Evolutionary conservation across 2,329 filamentous ascomycete species (phyloP), one percentile per base, ranked within the genome.

Genomic region (Fusarium anthophilum): DNA sequence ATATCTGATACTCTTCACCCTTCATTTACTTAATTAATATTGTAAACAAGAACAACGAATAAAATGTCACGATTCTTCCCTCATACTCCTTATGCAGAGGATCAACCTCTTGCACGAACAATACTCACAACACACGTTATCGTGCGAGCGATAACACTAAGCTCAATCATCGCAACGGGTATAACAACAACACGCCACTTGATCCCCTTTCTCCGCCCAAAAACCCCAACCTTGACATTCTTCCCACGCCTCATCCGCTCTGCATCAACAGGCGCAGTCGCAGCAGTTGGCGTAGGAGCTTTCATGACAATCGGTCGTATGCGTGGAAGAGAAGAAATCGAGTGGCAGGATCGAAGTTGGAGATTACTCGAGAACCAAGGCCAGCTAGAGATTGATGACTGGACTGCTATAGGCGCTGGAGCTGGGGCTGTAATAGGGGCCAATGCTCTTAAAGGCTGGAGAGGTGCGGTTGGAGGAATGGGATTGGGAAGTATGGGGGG

Each of bases 341-440:
- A 92, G 80, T 92, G 90, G 90, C 81, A 87, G 76, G 90, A 92
- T 77, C 84, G 91, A 24, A 86, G 86, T 63, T 92, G 90, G 90
- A 83, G 91, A 37, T 77, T 93, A 56, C 74, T 91, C 48, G 88
- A 88, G 80, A 92, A 88, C 71, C 79, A 81, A 45, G 86, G 88
- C 0, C 90, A 93, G 82, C 77, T 88, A 2, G 84, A 88, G 74
- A 85, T 84, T 55, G 90, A 91, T 77, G 88, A 89, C 75, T 90
- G 86, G 84, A 87, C 85, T 26, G 83, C 86, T 24, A 82, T 79
- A 1, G 87, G 85, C 2, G 85, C 85, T 73, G 81, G 77, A 1
- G 77, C 78, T 4, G 81, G 76, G 73, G 84, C 66, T 78, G 81
- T 71, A 8, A 77, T 81, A 13, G 82, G 81, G 10, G 81, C 77